Percentiles rank a stretch among this genome's conserved stretches.
phyloP scores from a whole-genome alignment of 192 early-diverging fungal genomes.

The Entomortierella lignicola region DNA sequence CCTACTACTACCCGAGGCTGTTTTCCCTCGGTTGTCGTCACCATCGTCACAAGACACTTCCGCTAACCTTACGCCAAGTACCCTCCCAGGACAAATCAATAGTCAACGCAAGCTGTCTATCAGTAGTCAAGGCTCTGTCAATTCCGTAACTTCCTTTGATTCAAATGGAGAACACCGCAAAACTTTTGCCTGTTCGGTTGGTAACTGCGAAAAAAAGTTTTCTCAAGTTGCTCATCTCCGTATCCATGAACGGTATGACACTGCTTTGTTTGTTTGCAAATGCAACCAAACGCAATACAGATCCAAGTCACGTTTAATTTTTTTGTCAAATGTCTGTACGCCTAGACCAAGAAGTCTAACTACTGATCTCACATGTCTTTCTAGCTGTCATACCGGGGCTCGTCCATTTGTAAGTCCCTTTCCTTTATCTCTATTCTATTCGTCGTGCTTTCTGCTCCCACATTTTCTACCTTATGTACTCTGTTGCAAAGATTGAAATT shows the following conservation, averaged over 20 bases:
- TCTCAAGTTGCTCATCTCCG: slow-evolving; percentile 78
- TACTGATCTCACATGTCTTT: not conserved
- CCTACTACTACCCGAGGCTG: slow-evolving; percentile 18
- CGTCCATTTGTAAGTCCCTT: slow-evolving; percentile 55
- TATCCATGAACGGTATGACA: slow-evolving; percentile 69
- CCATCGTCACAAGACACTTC: not conserved
- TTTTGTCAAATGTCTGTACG: not conserved
- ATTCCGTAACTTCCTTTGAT: slow-evolving; percentile 8
- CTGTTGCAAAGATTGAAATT: slow-evolving; percentile 47
- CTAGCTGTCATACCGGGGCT: slow-evolving; percentile 51
- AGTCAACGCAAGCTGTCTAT: slow-evolving; percentile 30
- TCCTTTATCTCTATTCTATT: slow-evolving; percentile 38
- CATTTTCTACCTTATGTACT: slow-evolving; percentile 47
- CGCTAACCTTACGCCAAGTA: slow-evolving; percentile 26
- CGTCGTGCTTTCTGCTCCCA: slow-evolving; percentile 38
- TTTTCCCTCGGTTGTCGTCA: not conserved
- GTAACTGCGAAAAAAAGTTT: slow-evolving; percentile 72
- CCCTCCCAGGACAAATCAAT: slow-evolving; percentile 9
- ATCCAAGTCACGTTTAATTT: not conserved
- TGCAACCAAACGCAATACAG: not conserved
- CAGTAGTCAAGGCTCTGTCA: slow-evolving; percentile 33
- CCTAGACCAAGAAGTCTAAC: not conserved
- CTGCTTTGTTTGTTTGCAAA: not conserved
- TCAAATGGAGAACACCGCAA: slow-evolving; percentile 25
- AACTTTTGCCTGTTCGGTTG: slow-evolving; percentile 55